phyloP scores from a whole-genome alignment of 2,329 filamentous ascomycete genomes.

The Eutypa lata region DNA sequence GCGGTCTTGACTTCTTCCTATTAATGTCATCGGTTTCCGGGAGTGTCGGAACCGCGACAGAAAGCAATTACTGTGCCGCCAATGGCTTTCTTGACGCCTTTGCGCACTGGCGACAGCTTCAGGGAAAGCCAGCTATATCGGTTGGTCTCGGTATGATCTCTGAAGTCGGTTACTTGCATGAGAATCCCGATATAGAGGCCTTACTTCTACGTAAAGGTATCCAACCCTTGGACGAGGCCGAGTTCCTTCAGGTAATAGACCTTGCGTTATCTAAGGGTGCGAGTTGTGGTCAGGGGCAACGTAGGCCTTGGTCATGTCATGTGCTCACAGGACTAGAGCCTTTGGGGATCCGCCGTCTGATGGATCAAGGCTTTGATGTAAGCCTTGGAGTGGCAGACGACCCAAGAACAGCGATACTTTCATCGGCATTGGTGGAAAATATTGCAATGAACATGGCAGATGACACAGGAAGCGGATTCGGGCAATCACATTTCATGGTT shows the following conservation, averaged over 20 bases:
- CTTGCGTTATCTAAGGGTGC: background rate
- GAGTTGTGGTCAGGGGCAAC: background rate
- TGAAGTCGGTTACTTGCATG: background rate
- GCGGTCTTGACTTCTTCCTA: slow-evolving; percentile 24
- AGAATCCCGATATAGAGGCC: background rate
- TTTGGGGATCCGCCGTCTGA: slow-evolving; percentile 13
- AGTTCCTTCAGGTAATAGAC: background rate
- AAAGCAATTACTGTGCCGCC: slow-evolving; percentile 32
- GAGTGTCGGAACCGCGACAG: slow-evolving; percentile 25
- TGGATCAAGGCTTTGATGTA: slow-evolving; percentile 15
- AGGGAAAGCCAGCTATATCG: slow-evolving; percentile 9
- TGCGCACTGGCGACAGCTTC: slow-evolving; percentile 22
- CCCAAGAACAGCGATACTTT: background rate
- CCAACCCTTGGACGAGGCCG: background rate
- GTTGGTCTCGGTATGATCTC: background rate
- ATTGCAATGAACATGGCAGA: no score
- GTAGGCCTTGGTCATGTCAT: slow-evolving; percentile 11
- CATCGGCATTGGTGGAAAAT: background rate
- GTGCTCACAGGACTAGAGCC: slow-evolving; percentile 24
- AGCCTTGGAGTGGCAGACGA: background rate
- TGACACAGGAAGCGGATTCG: no score
- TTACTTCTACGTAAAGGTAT: background rate
- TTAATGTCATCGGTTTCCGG: slow-evolving; percentile 9
- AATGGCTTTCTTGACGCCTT: slow-evolving; percentile 34
- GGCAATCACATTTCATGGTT: no score